phyloP scores from a whole-genome alignment of 2,329 filamentous ascomycete species.

The Fonsecaea monophora region DNA sequence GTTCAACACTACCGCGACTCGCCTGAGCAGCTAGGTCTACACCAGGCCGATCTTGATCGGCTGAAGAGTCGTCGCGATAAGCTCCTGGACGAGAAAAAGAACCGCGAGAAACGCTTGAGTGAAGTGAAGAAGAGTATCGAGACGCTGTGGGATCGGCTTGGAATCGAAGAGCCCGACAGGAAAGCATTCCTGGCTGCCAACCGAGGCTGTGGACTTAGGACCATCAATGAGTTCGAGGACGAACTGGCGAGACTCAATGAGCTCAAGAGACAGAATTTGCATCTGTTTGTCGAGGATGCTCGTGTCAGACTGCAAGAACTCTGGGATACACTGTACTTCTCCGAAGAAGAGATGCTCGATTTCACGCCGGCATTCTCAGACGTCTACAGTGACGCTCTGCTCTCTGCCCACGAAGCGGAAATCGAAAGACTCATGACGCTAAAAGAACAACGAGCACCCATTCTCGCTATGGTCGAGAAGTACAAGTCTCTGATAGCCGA shows the following conservation, averaged over 20 bases:
- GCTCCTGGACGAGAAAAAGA: conserved; percentile 85
- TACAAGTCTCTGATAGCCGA: conserved; percentile 84
- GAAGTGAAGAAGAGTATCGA: conserved; percentile 82
- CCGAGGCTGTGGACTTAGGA: conserved; percentile 85
- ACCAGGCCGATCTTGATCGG: conserved; percentile 80
- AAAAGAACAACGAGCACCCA: conserved; percentile 85
- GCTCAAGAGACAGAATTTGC: conserved; percentile 91
- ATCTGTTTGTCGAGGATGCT: conserved; percentile 94
- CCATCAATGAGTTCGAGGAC: conserved; percentile 95
- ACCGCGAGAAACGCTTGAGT: conserved; percentile 76
- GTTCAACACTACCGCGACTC: conserved; percentile 88
- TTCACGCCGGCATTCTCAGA: conserved; percentile 97
- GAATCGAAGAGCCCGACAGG: conserved; percentile 79
- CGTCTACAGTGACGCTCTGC: conserved; percentile 92
- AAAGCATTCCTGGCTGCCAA: conserved; percentile 86
- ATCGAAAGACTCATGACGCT: conserved; percentile 81
- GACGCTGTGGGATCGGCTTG: conserved; percentile 84
- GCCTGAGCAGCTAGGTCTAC: conserved; percentile 91
- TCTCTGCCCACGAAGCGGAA: conserved; percentile 93
- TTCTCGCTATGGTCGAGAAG: conserved; percentile 79
- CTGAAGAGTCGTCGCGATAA: conserved; percentile 79
- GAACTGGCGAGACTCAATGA: conserved; percentile 86
- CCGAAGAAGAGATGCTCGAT: conserved; percentile 97
- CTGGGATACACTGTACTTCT: conserved; percentile 93
- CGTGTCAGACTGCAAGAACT: conserved; percentile 89